A percentile compares a stretch with the other conserved stretches of the same genome.
Evolutionary conservation across 2,329 filamentous ascomycete species (phyloP).

Genomic region (Dactylonectria macrodidyma): DNA sequence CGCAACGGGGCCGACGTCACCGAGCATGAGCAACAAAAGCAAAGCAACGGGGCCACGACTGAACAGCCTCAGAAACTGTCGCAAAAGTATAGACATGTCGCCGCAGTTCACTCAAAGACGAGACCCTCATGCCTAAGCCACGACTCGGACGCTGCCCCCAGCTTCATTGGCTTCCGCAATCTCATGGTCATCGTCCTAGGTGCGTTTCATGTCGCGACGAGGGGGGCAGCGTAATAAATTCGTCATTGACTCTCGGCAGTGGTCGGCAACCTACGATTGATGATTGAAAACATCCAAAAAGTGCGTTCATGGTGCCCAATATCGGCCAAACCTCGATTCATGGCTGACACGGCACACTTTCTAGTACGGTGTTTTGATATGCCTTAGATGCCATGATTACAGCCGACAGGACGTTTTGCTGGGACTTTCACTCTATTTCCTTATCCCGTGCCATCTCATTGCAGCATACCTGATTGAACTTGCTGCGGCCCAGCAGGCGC

Average conservation of each 20-base stretch:
- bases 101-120: slow-evolving; percentile 82
- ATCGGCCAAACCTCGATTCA: neutral
- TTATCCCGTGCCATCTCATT: slow-evolving; percentile 92
- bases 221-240: slow-evolving; percentile 30
- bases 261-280: slow-evolving; percentile 91
- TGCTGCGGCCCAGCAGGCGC: slow-evolving; percentile 84
- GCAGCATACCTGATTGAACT: slow-evolving; percentile 92
- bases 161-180: slow-evolving; percentile 94
- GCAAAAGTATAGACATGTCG: slow-evolving; percentile 90
- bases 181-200: slow-evolving; percentile 94
- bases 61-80: slow-evolving; percentile 40
- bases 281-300: slow-evolving; percentile 98
- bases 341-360: slow-evolving; percentile 24
- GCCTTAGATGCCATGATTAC: slow-evolving; percentile 91
- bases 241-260: slow-evolving; percentile 65
- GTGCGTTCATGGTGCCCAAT: slow-evolving; percentile 57
- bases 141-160: slow-evolving; percentile 81
- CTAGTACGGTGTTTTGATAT: slow-evolving; percentile 95
- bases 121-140: slow-evolving; percentile 88
- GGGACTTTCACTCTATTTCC: slow-evolving; percentile 83
- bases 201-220: slow-evolving; percentile 58
- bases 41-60: slow-evolving; percentile 42
- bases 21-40: slow-evolving; percentile 43
- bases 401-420: slow-evolving; percentile 82
- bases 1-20: slow-evolving; percentile 48